A percentile compares a stretch with the other conserved stretches of the same genome.
Conservation (phyloP, 441 rosid species). For the Daphne laureola region DNA sequence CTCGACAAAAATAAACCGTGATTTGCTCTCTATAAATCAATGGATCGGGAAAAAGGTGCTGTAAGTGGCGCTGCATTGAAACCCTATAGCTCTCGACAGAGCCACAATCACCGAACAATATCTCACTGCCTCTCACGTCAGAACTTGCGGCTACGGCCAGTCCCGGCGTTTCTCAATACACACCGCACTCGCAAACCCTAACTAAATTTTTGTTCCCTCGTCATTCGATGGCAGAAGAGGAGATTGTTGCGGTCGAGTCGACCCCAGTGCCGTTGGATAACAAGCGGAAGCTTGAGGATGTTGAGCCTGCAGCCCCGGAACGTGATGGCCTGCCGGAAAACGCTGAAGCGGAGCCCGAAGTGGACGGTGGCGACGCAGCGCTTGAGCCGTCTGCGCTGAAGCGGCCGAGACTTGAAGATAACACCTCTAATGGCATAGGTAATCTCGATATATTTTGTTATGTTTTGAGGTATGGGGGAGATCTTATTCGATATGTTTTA, state of each 20-base stretch:
- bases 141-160: too few species aligned
- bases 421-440: constrained; percentile 38
- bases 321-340: constrained; percentile 4
- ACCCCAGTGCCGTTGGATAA: constrained; percentile 38
- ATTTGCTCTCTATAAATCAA: too few species aligned
- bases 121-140: too few species aligned
- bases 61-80: too few species aligned
- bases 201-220: constrained; percentile 1
- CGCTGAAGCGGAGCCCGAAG: constrained; percentile 19
- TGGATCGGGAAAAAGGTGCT: too few species aligned
- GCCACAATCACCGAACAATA: too few species aligned
- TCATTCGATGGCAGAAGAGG: constrained; percentile 61
- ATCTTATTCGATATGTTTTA: background rate
- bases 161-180: too few species aligned
- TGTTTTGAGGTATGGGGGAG: constrained; percentile 5
- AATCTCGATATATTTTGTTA: background rate
- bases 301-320: constrained; percentile 33
- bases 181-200: constrained; percentile 14
- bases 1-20: too few species aligned
- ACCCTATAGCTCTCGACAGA: too few species aligned
- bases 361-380: constrained; percentile 13
- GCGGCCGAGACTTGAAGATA: constrained; percentile 50
- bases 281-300: constrained; percentile 68
- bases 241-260: constrained; percentile 22
- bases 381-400: constrained; percentile 42